phyloP scores from a whole-genome alignment of 2,329 filamentous ascomycete genomes.

The Nannizziopsis barbatae region DNA sequence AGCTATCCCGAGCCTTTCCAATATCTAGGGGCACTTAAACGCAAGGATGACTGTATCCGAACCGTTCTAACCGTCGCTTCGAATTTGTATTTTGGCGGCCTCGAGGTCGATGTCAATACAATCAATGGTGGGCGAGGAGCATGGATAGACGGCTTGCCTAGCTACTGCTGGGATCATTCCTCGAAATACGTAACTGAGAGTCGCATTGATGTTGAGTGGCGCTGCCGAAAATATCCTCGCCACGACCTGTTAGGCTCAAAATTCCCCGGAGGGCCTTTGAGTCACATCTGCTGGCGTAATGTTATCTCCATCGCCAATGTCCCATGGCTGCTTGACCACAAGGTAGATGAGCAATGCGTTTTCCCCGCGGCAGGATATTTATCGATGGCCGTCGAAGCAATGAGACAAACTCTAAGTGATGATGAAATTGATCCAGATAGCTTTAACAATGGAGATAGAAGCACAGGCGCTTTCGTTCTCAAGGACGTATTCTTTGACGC shows the following conservation, averaged over 20 bases:
- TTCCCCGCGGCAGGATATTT: constrained; percentile 37
- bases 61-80: not conserved
- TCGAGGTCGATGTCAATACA: constrained; percentile 6
- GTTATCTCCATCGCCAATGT: constrained; percentile 23
- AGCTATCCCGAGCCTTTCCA: not conserved
- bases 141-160: constrained; percentile 11
- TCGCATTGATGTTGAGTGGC: constrained; percentile 4
- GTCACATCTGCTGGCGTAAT: constrained; percentile 27
- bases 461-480: not conserved
- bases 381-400: constrained; percentile 35
- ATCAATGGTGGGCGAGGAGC: constrained; percentile 1
- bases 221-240: constrained; percentile 11
- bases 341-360: constrained; percentile 15
- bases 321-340: constrained; percentile 37
- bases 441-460: not conserved
- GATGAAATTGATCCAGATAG: not conserved
- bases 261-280: not conserved
- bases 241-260: constrained; percentile 21
- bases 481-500: not conserved
- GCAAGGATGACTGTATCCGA: constrained; percentile 8
- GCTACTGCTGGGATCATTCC: constrained; percentile 16
- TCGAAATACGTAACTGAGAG: constrained; percentile 14
- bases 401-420: constrained; percentile 9
- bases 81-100: constrained; percentile 8
- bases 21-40: constrained; percentile 8